Evolutionary conservation across 2,329 filamentous ascomycete genomes (phyloP).

Genomic region (Didymella arachidicola): DNA sequence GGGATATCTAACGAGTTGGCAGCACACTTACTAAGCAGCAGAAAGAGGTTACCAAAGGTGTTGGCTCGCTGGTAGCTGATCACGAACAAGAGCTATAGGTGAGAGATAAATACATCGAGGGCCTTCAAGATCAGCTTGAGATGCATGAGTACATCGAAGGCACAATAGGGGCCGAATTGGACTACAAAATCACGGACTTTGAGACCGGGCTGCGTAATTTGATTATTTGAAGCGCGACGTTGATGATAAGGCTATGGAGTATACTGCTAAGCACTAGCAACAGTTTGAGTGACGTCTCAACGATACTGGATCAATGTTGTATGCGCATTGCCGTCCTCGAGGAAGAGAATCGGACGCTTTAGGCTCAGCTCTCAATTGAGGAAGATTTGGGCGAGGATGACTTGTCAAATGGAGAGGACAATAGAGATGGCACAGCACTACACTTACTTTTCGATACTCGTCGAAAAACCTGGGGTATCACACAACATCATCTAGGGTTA

Average conservation of each 20-base stretch:
- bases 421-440: neutral
- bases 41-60: neutral
- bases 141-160: neutral
- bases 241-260: neutral
- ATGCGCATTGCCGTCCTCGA: neutral
- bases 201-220: neutral
- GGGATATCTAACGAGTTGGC: neutral
- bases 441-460: neutral
- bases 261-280: neutral
- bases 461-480: neutral
- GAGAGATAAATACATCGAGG: neutral
- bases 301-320: neutral
- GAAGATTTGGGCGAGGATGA: neutral
- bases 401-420: neutral
- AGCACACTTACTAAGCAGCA: neutral
- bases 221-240: neutral
- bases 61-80: neutral
- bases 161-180: neutral
- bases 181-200: neutral
- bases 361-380: neutral
- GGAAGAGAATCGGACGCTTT: slow-evolving; percentile 2
- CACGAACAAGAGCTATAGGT: neutral
- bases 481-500: neutral
- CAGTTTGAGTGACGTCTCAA: neutral
- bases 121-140: neutral